Percentiles rank a stretch among this genome's conserved stretches.
These are phyloP conservation scores for Starmerella asiatica DNA, from an alignment of 805 yeast genomes.

Conservation along the genomic window DNA sequence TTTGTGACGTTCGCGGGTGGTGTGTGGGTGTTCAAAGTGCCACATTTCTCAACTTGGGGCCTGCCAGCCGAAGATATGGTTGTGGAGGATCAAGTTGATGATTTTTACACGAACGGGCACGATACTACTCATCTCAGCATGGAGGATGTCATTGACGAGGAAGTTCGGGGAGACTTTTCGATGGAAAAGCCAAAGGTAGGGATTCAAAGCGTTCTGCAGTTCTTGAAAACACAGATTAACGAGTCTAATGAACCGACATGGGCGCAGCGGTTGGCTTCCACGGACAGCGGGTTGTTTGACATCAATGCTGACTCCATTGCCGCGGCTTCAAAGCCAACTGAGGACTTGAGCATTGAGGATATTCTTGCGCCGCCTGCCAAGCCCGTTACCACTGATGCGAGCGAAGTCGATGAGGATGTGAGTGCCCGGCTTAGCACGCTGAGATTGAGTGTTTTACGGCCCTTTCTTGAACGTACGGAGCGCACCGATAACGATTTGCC, in stretches of 20 bases:
- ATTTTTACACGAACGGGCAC: too few species aligned
- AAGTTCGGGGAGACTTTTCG: conserved; percentile 36
- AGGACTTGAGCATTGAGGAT: conserved; percentile 2
- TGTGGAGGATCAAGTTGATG: conserved; percentile 8
- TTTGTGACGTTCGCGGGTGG: conserved; percentile 64
- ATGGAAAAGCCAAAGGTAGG: conserved; percentile 19
- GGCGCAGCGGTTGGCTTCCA: neutral
- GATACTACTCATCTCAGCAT: too few species aligned
- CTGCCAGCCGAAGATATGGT: conserved; percentile 29
- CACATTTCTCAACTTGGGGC: conserved; percentile 94
- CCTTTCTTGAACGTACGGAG: neutral
- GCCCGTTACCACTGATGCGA: neutral
- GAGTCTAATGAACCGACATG: neutral
- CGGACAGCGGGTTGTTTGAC: neutral
- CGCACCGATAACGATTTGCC: conserved; percentile 10
- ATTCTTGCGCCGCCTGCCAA: conserved; percentile 3
- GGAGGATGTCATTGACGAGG: conserved; percentile 27
- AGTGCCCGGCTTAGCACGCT: neutral
- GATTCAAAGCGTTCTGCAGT: neutral
- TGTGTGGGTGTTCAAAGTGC: conserved; percentile 66
- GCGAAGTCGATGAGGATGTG: neutral
- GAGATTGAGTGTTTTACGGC: neutral
- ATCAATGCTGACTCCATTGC: conserved; percentile 1
- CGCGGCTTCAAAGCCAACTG: conserved; percentile 12
- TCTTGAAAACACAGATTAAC: neutral